Evolutionary conservation across 257 asterid species (phyloP).

Genomic region (Asclepias syriaca): DNA sequence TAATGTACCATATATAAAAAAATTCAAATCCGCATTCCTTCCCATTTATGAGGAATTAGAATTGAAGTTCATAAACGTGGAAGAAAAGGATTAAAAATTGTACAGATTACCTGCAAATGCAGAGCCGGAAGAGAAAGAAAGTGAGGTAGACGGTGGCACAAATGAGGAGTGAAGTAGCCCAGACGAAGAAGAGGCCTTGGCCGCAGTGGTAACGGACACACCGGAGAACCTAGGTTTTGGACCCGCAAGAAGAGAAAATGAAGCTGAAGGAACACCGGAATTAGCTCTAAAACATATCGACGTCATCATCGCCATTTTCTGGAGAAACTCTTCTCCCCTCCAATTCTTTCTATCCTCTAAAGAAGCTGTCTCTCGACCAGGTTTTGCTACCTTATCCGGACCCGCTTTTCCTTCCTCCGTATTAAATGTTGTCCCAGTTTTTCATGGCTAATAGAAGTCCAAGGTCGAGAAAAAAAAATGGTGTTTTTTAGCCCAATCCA

Average conservation of each 20-base stretch:
- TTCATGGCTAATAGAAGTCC: not conserved
- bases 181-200: conserved; percentile 27
- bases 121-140: conserved; percentile 47
- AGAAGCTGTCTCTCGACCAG: not conserved
- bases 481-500: not conserved
- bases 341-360: not conserved
- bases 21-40: not conserved
- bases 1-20: not conserved
- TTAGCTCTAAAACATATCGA: conserved; percentile 14
- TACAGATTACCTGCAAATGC: conserved; percentile 50
- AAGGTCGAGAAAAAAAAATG: not conserved
- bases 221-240: conserved; percentile 33
- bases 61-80: not conserved
- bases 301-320: conserved; percentile 56
- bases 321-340: not conserved
- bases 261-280: conserved; percentile 46
- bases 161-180: conserved; percentile 58
- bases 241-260: conserved; percentile 47
- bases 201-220: conserved; percentile 27
- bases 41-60: not conserved
- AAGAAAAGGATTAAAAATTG: not conserved
- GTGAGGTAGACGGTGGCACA: conserved; percentile 35
- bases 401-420: not conserved
- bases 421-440: too few species aligned
- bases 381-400: conserved; percentile 10